These are phyloP conservation scores for Pyrus hybrid DNA, from an alignment of 331 rosid species.

Conservation along the genomic window DNA sequence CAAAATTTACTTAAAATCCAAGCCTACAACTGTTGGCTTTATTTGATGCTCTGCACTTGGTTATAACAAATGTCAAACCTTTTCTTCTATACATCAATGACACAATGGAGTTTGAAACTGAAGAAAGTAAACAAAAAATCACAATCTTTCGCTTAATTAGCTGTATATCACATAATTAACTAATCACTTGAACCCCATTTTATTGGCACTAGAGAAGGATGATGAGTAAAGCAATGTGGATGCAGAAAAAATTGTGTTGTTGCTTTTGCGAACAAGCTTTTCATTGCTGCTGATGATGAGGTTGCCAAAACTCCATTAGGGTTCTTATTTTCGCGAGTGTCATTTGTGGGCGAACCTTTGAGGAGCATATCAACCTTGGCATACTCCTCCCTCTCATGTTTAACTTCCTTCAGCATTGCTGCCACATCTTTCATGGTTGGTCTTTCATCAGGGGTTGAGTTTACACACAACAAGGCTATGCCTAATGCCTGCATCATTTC, in stretches of 20 bases:
- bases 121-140: constrained; percentile 15
- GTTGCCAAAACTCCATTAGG: constrained; percentile 39
- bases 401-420: constrained; percentile 82
- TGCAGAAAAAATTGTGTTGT: constrained; percentile 56
- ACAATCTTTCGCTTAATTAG: constrained; percentile 2
- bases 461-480: constrained; percentile 79
- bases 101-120: constrained; percentile 15
- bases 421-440: constrained; percentile 95
- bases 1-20: constrained; percentile 15
- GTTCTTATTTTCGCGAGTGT: constrained; percentile 18
- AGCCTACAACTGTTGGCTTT: constrained; percentile 20
- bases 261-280: constrained; percentile 45
- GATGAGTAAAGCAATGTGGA: constrained; percentile 30
- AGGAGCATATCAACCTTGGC: constrained; percentile 81
- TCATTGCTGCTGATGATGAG: constrained; percentile 40
- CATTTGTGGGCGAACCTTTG: constrained; percentile 53
- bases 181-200: constrained; percentile 16
- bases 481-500: constrained; percentile 89
- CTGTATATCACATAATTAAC: background rate
- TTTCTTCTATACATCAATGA: constrained; percentile 32
- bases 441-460: constrained; percentile 71
- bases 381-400: constrained; percentile 73
- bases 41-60: constrained; percentile 32
- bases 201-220: constrained; percentile 22
- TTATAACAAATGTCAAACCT: constrained; percentile 38